Evolutionary conservation across 306 rosid genomes (phyloP), one percentile per base, ranked within the genome.

Genomic region (Pyrus betulifolia): DNA sequence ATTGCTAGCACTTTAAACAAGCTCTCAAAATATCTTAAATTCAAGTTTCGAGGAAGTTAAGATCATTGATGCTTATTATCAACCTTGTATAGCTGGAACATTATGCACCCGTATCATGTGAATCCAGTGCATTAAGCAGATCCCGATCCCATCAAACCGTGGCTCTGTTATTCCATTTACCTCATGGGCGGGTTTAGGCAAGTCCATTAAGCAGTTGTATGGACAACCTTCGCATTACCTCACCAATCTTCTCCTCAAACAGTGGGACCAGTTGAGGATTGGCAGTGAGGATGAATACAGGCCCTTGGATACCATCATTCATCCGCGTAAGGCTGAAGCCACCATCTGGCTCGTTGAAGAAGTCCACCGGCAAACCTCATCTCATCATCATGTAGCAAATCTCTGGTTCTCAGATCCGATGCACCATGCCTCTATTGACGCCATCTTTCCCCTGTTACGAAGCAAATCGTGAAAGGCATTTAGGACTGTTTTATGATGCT

Each of bases 161-260:
- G 99, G 97, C 54, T 88, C 98, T 51, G 77, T 91, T 22, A 88
- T 95, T 70, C 98, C 98, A 5, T 95, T 76, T 79, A 88, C 79
- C 45, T 77, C 99, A 31, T 95, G 99, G 99, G 84, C 82, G 86
- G 97, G 96, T 72, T 71, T 95, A 61, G 98, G 96, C 54, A 89
- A 81, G 76, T 95, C 97, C 78, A 83, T 95, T 18, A 95, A 95
- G 86, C 85, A 88, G 78, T 64, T 95, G 49, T 95, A 91, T 59
- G 87, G 92, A 57, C 98, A 95, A 77, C 98, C 97, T 71, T 85
- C 92, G 78, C 98, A 95, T 85, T 95, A 90, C 91, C 95, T 89
- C 73, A 95, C 98, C 75, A 95, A 95, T 80, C 65, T 79, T 81
- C 91, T 78, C 81, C 92, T 95, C 51, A 92, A 80, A 86, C 90